phyloP scores from a whole-genome alignment of 352 stramenopile genomes.

The Phytophthora pisi region DNA sequence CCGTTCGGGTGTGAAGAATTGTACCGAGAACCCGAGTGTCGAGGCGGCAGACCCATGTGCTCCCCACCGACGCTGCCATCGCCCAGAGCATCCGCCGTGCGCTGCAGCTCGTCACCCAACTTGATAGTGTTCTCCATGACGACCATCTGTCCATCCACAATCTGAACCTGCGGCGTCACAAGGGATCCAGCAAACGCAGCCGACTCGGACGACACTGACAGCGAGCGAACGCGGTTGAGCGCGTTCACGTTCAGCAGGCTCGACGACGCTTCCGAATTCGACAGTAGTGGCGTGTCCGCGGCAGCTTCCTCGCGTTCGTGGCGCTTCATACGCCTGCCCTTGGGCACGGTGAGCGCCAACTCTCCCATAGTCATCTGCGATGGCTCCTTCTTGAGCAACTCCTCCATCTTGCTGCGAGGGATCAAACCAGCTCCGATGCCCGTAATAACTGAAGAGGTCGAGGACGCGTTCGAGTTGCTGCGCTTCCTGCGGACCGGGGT shows the following conservation, averaged over 20 bases:
- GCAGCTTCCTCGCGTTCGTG: slow-evolving; percentile 66
- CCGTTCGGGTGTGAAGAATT: slow-evolving; percentile 46
- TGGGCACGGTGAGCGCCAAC: slow-evolving; percentile 75
- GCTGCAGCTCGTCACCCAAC: slow-evolving; percentile 51
- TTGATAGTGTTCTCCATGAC: slow-evolving; percentile 75
- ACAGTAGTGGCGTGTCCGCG: slow-evolving; percentile 31
- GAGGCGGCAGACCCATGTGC: slow-evolving; percentile 32
- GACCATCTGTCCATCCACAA: slow-evolving; percentile 89
- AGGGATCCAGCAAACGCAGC: slow-evolving; percentile 67
- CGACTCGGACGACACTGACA: slow-evolving; percentile 70
- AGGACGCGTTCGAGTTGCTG: slow-evolving; percentile 62
- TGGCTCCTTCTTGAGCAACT: slow-evolving; percentile 71
- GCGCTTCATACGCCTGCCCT: slow-evolving; percentile 56
- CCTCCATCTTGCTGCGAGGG: slow-evolving; percentile 54
- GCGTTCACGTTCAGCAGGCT: slow-evolving; percentile 47
- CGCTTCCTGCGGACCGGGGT: slow-evolving; percentile 47
- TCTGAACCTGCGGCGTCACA: slow-evolving; percentile 79
- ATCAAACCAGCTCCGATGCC: slow-evolving; percentile 32
- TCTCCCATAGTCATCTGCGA: slow-evolving; percentile 89
- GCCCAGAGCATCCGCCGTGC: slow-evolving; percentile 38
- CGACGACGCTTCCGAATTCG: slow-evolving; percentile 25
- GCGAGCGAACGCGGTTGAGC: slow-evolving; percentile 57
- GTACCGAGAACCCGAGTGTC: slow-evolving; percentile 46
- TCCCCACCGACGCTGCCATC: slow-evolving; percentile 34
- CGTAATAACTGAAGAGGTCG: slow-evolving; percentile 44